Conservation (phyloP, 352 stramenopile genomes). For the Pythium periplocum region DNA sequence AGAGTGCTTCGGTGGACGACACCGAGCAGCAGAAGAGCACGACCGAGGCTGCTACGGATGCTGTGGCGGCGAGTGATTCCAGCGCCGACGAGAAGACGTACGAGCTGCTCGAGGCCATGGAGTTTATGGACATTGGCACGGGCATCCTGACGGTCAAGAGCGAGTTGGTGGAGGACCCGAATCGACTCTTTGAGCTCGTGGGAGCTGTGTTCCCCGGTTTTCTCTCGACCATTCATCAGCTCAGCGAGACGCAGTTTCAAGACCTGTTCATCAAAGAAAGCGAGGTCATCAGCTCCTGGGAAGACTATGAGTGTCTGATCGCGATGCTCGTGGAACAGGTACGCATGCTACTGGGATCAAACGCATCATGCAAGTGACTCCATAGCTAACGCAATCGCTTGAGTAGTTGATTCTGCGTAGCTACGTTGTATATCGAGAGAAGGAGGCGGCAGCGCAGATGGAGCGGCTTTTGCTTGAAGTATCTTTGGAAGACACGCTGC, state of each 20-base stretch:
- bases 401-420: slow-evolving; percentile 68
- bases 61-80: no score
- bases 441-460: slow-evolving; percentile 68
- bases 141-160: slow-evolving; percentile 83
- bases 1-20: not conserved
- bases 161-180: slow-evolving; percentile 64
- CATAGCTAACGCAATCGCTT: no score
- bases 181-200: slow-evolving; percentile 61
- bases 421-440: slow-evolving; percentile 64
- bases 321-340: slow-evolving; percentile 69
- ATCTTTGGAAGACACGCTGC: slow-evolving; percentile 11
- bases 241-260: slow-evolving; percentile 59
- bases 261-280: slow-evolving; percentile 74
- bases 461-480: slow-evolving; percentile 57
- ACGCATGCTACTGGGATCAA: no score
- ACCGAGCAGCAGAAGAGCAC: slow-evolving; percentile 9
- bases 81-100: slow-evolving; percentile 58
- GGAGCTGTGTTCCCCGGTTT: slow-evolving; percentile 62
- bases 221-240: slow-evolving; percentile 49
- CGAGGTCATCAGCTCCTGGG: slow-evolving; percentile 75
- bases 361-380: no score
- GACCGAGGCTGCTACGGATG: slow-evolving; percentile 2
- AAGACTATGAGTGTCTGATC: slow-evolving; percentile 78
- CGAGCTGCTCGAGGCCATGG: slow-evolving; percentile 83
- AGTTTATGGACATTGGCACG: slow-evolving; percentile 86